Conservation (phyloP, 202 grass and related monocot genomes). For the Schoenoplectus tabernaemontani region DNA sequence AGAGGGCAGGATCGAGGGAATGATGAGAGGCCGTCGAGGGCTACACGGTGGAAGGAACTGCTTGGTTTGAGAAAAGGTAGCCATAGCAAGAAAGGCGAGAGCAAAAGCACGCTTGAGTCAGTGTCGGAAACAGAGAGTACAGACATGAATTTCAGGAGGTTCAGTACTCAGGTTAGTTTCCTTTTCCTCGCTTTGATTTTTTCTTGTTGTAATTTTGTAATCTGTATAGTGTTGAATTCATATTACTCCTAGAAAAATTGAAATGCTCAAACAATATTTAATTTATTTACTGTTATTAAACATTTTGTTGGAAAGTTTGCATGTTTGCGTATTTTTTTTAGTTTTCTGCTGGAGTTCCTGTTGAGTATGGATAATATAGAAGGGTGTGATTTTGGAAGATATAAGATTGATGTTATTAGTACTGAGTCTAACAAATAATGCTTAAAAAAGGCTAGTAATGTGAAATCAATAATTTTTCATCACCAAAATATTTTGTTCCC, state of each 20-base stretch:
- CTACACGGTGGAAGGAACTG: slow-evolving; percentile 83
- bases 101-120: slow-evolving; percentile 8
- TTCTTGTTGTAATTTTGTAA: neutral
- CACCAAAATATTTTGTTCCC: no score
- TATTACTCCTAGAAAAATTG: neutral
- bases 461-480: no score
- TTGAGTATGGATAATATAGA: no score
- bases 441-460: no score
- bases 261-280: neutral
- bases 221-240: neutral
- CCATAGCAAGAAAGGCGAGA: slow-evolving; percentile 33
- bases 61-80: slow-evolving; percentile 48
- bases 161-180: slow-evolving; percentile 5
- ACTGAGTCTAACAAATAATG: no score
- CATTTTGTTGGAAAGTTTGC: neutral
- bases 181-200: neutral
- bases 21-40: slow-evolving; percentile 32
- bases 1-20: slow-evolving; percentile 21
- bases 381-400: no score
- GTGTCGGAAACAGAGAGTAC: slow-evolving; percentile 30
- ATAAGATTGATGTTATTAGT: no score
- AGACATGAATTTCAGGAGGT: slow-evolving; percentile 18
- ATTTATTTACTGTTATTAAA: neutral
- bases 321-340: neutral
- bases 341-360: no score